Evolutionary conservation across 1,284 basidiomycete genomes (phyloP).

Genomic region (Puccinia coronata): DNA sequence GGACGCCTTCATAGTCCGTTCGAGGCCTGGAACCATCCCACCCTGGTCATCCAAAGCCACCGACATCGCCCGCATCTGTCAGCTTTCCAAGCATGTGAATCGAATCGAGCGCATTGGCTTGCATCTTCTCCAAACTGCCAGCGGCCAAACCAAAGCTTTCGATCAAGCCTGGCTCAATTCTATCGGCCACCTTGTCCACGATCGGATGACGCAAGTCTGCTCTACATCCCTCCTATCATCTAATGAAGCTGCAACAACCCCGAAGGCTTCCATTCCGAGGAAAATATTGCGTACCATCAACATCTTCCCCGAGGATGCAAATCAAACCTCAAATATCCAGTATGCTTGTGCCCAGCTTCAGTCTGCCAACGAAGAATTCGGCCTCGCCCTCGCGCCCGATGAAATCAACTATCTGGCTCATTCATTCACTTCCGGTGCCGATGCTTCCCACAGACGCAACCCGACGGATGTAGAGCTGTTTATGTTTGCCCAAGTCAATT

Average conservation of each 20-base stretch:
- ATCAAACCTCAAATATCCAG: slow-evolving; percentile 62
- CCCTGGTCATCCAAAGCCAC: slow-evolving; percentile 99
- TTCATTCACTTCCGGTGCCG: slow-evolving; percentile 68
- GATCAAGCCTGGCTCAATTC: slow-evolving; percentile 29
- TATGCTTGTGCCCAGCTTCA: slow-evolving; percentile 63
- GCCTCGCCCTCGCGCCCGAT: slow-evolving; percentile 82
- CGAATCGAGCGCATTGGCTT: slow-evolving; percentile 81
- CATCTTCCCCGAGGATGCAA: slow-evolving; percentile 49
- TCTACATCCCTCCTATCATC: slow-evolving; percentile 71
- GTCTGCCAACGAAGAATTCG: slow-evolving; percentile 78
- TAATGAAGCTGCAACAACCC: slow-evolving; percentile 64
- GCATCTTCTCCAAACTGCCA: slow-evolving; percentile 65
- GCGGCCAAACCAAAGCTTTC: slow-evolving; percentile 14
- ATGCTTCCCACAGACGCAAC: slow-evolving; percentile 66
- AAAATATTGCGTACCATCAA: slow-evolving; percentile 33
- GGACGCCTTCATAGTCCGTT: slow-evolving; percentile 23
- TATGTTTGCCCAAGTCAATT: slow-evolving; percentile 99
- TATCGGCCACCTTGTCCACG: slow-evolving; percentile 75
- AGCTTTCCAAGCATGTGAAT: slow-evolving; percentile 69
- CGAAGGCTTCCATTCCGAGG: slow-evolving; percentile 14
- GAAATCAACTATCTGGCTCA: slow-evolving; percentile 93
- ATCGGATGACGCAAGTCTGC: slow-evolving; percentile 91
- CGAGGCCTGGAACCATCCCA: slow-evolving; percentile 73
- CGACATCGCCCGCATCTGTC: slow-evolving; percentile 87
- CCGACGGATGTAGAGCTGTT: slow-evolving; percentile 97